These are phyloP conservation scores for Lantana camara DNA, from an alignment of 257 asterid species.

Conservation along the genomic window DNA sequence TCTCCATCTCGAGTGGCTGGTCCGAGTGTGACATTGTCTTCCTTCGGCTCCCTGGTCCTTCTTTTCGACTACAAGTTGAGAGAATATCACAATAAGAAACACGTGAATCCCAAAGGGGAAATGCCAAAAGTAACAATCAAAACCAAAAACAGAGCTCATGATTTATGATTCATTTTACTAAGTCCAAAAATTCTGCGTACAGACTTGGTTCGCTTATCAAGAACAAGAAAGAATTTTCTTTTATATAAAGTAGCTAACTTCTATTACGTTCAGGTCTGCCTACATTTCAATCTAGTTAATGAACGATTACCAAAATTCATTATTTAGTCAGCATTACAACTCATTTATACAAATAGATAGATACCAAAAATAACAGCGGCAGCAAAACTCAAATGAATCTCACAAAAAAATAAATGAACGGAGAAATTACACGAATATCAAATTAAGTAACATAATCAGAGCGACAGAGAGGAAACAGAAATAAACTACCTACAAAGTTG, in stretches of 20 bases:
- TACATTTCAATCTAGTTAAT: background rate
- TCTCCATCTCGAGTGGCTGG: conserved; percentile 88
- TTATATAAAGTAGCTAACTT: too few species aligned
- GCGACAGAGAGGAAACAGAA: background rate
- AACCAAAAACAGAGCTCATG: background rate
- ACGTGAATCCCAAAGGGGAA: background rate
- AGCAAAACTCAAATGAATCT: background rate
- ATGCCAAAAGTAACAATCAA: background rate
- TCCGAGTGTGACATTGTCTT: conserved; percentile 80
- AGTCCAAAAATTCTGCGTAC: background rate
- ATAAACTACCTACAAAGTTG: background rate
- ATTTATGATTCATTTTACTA: background rate
- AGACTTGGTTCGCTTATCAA: background rate
- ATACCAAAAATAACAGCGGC: background rate
- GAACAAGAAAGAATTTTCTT: background rate
- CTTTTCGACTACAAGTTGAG: conserved; percentile 59
- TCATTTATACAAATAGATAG: background rate
- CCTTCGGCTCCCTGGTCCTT: conserved; percentile 84
- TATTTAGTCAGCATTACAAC: background rate
- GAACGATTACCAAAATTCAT: background rate
- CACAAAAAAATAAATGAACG: background rate
- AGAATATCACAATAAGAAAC: background rate
- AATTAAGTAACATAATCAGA: background rate
- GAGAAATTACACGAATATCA: background rate
- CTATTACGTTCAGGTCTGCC: background rate